Evolutionary conservation across 2,329 filamentous ascomycete species (phyloP), one percentile per base, ranked within the genome.

Genomic region (Colletotrichum plurivorum): DNA sequence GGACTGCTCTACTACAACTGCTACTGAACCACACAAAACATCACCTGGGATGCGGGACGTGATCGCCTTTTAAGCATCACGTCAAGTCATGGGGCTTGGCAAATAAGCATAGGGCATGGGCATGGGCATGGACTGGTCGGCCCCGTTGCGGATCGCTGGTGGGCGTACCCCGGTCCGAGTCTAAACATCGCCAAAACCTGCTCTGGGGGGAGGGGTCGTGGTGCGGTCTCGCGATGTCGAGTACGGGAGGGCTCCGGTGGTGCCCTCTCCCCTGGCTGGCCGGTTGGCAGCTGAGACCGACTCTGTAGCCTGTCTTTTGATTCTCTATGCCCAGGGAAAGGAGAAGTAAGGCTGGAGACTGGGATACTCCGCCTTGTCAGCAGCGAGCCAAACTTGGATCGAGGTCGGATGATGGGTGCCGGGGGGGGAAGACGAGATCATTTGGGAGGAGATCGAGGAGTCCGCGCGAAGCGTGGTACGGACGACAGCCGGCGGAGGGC

Each of bases 21-120:
- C 10, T 3, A 43, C 9, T 56, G 36, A 20, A 36, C 16, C 54
- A 48, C n/a, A 25, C 46, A 56, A 52, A n/a, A 60, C 5, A 4
- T 46, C 36, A 60, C 22, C 27, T 15, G 36, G 8, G 9, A 16
- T 18, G 36, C 25, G 12, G 63, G 67, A 52, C 55, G 57, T 56
- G 62, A 66, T 69, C 55, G 51, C 36, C 55, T 69, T 69, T 69
- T 69, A 69, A 69, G 36, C 67, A 66, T 67, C 55, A 18, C 61
- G 49, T 68, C 65, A 36, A 22, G 46, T 46, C 18, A 25, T 16
- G n/a, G 59, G 58, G 48, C 59, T 62, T 54, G 59, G 59, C 49
- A 62, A 62, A 62, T 54, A 62, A 62, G 59, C 59, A 62, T 62
- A 62, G 49, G 59, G 59, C 39, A 18, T 52, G 4, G 59, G 59